These are phyloP conservation scores for Claviceps sp. DNA, from an alignment of 2,329 filamentous ascomycete species.

Conservation along the genomic window DNA sequence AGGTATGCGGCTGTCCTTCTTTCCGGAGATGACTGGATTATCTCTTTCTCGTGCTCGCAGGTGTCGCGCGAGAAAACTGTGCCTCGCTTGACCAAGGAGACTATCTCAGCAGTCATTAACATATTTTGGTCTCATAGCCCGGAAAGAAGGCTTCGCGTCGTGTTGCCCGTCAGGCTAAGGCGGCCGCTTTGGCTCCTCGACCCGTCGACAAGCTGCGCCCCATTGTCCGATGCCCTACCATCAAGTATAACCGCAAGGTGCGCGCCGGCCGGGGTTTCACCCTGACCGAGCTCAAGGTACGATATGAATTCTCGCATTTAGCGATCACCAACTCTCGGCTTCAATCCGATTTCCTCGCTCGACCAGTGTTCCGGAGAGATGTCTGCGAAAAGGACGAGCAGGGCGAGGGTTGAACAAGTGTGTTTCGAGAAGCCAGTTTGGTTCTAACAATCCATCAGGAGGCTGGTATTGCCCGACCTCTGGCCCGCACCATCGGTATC, in stretches of 20 bases:
- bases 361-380: not conserved
- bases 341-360: not conserved
- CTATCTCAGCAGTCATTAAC: not conserved
- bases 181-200: constrained; percentile 85
- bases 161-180: constrained; percentile 85
- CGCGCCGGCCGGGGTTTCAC: constrained; percentile 96
- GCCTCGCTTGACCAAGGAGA: not conserved
- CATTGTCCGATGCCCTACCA: constrained; percentile 89
- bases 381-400: not conserved
- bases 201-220: constrained; percentile 95
- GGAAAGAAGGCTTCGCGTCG: constrained; percentile 92
- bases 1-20: constrained; percentile 50
- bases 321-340: not conserved
- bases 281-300: constrained; percentile 94
- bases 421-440: not conserved
- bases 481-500: constrained; percentile 94
- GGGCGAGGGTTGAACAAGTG: not conserved
- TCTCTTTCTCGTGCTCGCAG: not conserved
- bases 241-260: constrained; percentile 99
- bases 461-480: constrained; percentile 86
- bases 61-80: not conserved
- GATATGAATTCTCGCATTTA: constrained; percentile 7
- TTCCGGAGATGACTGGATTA: not conserved
- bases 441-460: constrained; percentile 45
- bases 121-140: constrained; percentile 42